Evolutionary conservation across 208 protist species (phyloP), one percentile per base, ranked within the genome.

Genomic region (Eutreptiella sp.): DNA sequence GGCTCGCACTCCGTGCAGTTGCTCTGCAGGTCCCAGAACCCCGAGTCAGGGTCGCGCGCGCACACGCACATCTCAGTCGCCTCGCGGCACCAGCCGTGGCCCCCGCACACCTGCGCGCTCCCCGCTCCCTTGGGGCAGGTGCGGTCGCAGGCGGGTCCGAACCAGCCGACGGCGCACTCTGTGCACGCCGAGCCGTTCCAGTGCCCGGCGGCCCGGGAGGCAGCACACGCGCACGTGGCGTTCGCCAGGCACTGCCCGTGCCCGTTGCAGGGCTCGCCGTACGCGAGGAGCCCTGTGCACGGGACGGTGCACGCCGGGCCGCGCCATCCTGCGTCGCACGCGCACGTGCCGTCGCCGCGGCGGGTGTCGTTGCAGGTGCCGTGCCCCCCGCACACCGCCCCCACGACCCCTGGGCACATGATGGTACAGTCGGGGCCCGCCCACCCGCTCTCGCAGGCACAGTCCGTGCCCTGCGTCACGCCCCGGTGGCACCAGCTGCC

Each of bases 371-470:
- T 11, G 29, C 58, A 64, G 5, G 26, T 43, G 4, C 58, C 58
- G 24, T 64, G 58, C 19, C 48, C 58, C 21, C 7, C 38, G 58
- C 58, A 64, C 5, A 50, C 7, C 4, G 21, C 26, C 7, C n/a
- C 21, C 16, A 24, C 23, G 43, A 7, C 43, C 5, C 58, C 58
- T 38, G 58, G 58, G 34, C 58, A 64, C 48, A 35, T 31, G 21
- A 21, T 62, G 21, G 26, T 46, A 33, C 58, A 64, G 58, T 64
- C 50, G 26, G 48, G n/a, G 23, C 21, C n/a, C 9, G n/a, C 21
- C 61, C 55, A 72, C 24, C 62, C 67, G 19, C 53, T 11, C 21
- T 63, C 21, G 36, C 70, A 76, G 7, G 58, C 70, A 72, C 38
- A 48, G 4, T 28, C 57, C 5, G 55, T 3, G 59, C 7, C 58